phyloP scores from a whole-genome alignment of 2,329 filamentous ascomycete species.

The Alternaria triticina region DNA sequence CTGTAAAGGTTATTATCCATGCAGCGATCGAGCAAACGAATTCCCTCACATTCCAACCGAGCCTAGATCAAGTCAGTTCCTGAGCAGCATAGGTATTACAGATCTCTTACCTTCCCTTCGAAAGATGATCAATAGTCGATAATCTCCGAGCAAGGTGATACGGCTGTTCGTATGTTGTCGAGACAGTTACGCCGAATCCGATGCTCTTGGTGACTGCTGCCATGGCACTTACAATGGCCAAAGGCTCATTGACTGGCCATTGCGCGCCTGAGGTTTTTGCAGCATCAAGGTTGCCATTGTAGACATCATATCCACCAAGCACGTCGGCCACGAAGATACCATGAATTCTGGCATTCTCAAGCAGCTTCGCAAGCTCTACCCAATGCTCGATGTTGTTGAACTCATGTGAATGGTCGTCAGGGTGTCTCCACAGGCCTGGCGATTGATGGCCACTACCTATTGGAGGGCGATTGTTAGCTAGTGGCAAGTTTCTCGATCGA shows the following conservation, averaged over 20 bases:
- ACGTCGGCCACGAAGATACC: slow-evolving; percentile 52
- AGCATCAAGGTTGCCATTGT: slow-evolving; percentile 67
- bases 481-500: neutral
- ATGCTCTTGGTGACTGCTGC: slow-evolving; percentile 70
- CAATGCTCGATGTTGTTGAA: slow-evolving; percentile 55
- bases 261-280: slow-evolving; percentile 69
- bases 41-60: slow-evolving; percentile 34
- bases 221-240: slow-evolving; percentile 70
- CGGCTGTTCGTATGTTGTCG: slow-evolving; percentile 72
- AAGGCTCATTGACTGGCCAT: slow-evolving; percentile 74
- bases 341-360: slow-evolving; percentile 49
- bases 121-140: slow-evolving; percentile 71
- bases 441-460: slow-evolving; percentile 48
- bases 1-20: slow-evolving; percentile 37
- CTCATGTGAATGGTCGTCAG: slow-evolving; percentile 65
- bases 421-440: slow-evolving; percentile 68
- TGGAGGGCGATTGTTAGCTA: neutral
- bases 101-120: slow-evolving; percentile 60
- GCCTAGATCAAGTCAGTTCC: slow-evolving; percentile 14
- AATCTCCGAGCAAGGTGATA: slow-evolving; percentile 71
- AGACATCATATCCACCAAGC: slow-evolving; percentile 71
- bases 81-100: neutral
- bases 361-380: slow-evolving; percentile 47
- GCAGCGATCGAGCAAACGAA: neutral
- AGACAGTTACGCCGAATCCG: slow-evolving; percentile 72